These are phyloP conservation scores for Fusarium palustre DNA, from an alignment of 2,329 filamentous ascomycete genomes.

Conservation along the genomic window DNA sequence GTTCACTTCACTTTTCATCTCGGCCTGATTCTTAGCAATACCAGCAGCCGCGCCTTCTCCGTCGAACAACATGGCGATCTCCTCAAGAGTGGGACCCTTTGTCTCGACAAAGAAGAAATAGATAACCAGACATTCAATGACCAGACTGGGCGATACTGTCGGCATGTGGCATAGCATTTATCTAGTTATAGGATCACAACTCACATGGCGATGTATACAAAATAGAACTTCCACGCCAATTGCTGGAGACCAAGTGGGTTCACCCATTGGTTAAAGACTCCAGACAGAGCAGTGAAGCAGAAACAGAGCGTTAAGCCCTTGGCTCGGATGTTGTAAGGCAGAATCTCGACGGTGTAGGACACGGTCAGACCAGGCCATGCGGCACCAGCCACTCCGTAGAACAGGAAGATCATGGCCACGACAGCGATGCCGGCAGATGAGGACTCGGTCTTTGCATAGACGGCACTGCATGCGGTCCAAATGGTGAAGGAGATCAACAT, in stretches of 20 bases:
- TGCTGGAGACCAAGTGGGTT: conserved; percentile 42
- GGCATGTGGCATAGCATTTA: fast-evolving
- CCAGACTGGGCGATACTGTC: conserved; percentile 2
- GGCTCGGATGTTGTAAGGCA: conserved; percentile 43
- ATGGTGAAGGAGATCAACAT: conserved; percentile 44
- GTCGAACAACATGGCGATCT: conserved; percentile 44
- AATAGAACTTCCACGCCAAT: conserved; percentile 43
- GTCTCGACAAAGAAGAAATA: conserved; percentile 47
- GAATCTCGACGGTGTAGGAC: conserved; percentile 42
- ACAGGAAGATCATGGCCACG: conserved; percentile 45
- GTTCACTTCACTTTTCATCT: conserved; percentile 25
- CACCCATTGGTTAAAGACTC: conserved; percentile 44
- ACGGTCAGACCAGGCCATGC: conserved; percentile 45
- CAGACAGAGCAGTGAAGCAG: conserved; percentile 42
- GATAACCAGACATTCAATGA: conserved; percentile 42
- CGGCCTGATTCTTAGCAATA: conserved; percentile 35
- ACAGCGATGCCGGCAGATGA: conserved; percentile 36
- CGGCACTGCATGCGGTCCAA: conserved; percentile 43
- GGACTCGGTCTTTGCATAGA: conserved; percentile 43
- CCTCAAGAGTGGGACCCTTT: conserved; percentile 38
- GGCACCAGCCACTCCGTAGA: conserved; percentile 42
- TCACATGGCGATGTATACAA: conserved; percentile 44
- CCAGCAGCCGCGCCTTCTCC: conserved; percentile 39
- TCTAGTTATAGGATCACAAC: neutral
- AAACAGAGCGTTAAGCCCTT: conserved; percentile 44